Conservation (phyloP, 139 green algal species). For the Ettlia oleoabundans region DNA sequence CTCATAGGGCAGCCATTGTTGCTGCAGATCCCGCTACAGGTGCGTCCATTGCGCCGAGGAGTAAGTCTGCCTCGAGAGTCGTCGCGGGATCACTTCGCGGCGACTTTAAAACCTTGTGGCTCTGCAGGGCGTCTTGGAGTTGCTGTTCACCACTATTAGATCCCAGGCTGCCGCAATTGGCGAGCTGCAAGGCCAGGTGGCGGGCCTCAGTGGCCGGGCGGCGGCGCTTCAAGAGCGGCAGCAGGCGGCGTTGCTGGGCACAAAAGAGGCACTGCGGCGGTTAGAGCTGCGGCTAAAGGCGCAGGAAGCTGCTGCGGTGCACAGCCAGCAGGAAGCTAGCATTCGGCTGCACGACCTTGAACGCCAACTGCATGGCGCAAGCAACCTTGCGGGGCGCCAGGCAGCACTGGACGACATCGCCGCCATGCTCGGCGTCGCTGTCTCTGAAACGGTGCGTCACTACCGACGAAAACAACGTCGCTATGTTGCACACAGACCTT, state of each 20-base stretch:
- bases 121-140: not conserved
- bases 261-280: not conserved
- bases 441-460: slow-evolving; percentile 1
- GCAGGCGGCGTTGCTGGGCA: not conserved
- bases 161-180: not conserved
- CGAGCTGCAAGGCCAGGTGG: not conserved
- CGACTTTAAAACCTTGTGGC: too few species aligned
- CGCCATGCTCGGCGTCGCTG: not conserved
- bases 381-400: slow-evolving; percentile 9
- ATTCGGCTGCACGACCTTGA: not conserved
- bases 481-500: not conserved
- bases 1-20: not conserved
- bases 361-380: slow-evolving; percentile 1
- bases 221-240: not conserved
- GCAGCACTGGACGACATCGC: slow-evolving; percentile 25
- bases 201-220: not conserved
- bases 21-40: not conserved
- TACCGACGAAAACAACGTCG: not conserved
- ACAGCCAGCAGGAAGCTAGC: not conserved
- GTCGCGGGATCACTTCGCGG: not conserved
- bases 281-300: not conserved
- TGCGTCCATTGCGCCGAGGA: not conserved
- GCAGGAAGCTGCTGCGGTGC: not conserved
- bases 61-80: not conserved
- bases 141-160: not conserved